phyloP scores from a whole-genome alignment of 2,329 filamentous ascomycete species.

The Salinomyces thailandicus region DNA sequence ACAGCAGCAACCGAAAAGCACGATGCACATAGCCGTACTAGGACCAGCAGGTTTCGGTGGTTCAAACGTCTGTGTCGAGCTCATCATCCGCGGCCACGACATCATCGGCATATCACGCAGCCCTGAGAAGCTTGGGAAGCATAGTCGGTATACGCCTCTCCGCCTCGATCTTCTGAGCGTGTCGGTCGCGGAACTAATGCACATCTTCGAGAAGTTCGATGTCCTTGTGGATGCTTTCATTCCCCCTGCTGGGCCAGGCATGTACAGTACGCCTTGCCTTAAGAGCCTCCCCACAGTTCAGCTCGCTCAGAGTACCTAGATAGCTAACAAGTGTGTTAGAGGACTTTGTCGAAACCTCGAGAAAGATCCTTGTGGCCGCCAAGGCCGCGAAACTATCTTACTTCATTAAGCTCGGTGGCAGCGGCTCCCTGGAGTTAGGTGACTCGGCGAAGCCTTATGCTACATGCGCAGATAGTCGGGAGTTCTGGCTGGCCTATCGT shows the following conservation, averaged over 20 bases:
- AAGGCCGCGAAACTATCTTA: constrained; percentile 21
- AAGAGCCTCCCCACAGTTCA: neutral
- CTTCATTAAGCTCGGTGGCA: constrained; percentile 28
- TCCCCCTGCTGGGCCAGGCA: constrained; percentile 21
- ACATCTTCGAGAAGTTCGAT: constrained; percentile 21
- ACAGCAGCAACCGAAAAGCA: neutral
- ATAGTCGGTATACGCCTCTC: constrained; percentile 22
- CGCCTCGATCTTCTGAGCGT: constrained; percentile 20
- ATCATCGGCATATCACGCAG: constrained; percentile 27
- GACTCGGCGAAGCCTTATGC: neutral
- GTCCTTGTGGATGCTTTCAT: constrained; percentile 27
- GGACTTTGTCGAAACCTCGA: constrained; percentile 24
- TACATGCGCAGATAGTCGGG: constrained; percentile 3
- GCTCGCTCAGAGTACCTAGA: neutral
- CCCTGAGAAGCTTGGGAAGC: constrained; percentile 24
- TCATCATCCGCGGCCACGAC: constrained; percentile 25
- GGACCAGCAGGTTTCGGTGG: constrained; percentile 28
- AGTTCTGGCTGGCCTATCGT: constrained; percentile 8
- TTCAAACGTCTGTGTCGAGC: constrained; percentile 25
- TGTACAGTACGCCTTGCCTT: constrained; percentile 22
- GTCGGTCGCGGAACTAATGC: constrained; percentile 19
- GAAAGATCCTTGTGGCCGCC: constrained; percentile 26
- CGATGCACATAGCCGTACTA: constrained; percentile 21
- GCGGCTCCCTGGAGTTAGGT: constrained; percentile 17
- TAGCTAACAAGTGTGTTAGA: neutral